Base-by-base conservation (phyloP, 2,329 filamentous ascomycete genomes). In the Stemphylium vesicarium region DNA sequence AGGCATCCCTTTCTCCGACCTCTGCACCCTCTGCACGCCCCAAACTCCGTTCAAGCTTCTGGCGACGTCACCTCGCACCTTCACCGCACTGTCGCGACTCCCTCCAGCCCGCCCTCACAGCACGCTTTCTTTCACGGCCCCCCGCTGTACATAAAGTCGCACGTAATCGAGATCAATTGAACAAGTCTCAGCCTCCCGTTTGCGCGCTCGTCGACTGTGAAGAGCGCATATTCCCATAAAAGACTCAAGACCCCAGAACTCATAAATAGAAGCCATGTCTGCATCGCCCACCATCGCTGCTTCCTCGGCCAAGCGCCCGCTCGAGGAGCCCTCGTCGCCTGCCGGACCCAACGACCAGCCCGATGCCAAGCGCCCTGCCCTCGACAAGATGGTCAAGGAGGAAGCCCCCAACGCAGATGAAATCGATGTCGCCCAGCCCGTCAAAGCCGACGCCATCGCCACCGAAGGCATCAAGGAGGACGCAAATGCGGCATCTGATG, bases 301-400 rank as follows among this genome's bases (percentile, higher is more conserved):
- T 59, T 85, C 86, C 45, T 89, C 87, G 55, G 86, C 91, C 73
- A 99, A 99, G 85, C 92, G 95, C 72, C 95, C 95, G 58, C 87
- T 99, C 63, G 95, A 99, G 82, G 95, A 98, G 74, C 90, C 94
- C 10, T 98, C 95, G 15, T 99, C 95, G 9, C 95, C 95, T 32
- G 96, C 92, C 29, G 90, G 90, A 60, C 89, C 90, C 35, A 92
- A 86, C 74, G 95, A 98, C 70, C 93, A 97, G 75, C 95, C 96
- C 49, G 95, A 99, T 68, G 95, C 95, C 60, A 99, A 99, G 82
- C 91, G 95, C 66, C 95, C 92, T 43, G 95, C 95, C 35, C 86
- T 99, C 60, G 94, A 98, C 80, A 99, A 98, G 82, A 83, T 92
- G 66, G 83, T 90, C 67, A 92, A 90, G 76, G 88, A 86, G 51